Conservation (phyloP, 2,329 filamentous ascomycete species). For the Phoma herbarum region DNA sequence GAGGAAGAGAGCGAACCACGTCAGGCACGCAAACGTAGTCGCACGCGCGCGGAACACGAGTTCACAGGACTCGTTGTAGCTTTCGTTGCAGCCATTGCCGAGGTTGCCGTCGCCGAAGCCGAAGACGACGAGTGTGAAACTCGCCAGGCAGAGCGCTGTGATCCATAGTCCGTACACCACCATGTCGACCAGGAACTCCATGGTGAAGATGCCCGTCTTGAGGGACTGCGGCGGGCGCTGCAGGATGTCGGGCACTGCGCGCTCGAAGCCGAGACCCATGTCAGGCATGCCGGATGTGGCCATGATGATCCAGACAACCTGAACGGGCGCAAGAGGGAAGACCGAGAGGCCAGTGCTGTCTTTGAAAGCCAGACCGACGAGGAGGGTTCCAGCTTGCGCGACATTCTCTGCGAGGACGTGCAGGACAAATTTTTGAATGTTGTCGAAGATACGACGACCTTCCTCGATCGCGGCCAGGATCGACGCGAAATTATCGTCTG, state of each 20-base stretch:
- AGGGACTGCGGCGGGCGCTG: constrained; percentile 73
- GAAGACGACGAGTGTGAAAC: constrained; percentile 49
- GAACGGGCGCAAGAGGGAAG: constrained; percentile 83
- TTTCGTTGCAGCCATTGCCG: constrained; percentile 48
- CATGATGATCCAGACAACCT: constrained; percentile 96
- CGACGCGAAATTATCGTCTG: constrained; percentile 87
- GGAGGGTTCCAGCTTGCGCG: constrained; percentile 80
- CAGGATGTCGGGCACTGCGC: constrained; percentile 79
- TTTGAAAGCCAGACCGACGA: constrained; percentile 84
- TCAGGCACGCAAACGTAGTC: constrained; percentile 77
- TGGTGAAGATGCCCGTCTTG: constrained; percentile 51
- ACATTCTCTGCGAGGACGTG: constrained; percentile 81
- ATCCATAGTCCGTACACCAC: constrained; percentile 51
- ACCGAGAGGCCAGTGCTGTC: constrained; percentile 76
- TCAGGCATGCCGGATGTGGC: constrained; percentile 81
- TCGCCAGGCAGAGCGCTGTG: constrained; percentile 41
- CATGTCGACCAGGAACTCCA: constrained; percentile 52
- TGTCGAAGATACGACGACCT: constrained; percentile 85
- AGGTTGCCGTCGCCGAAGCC: constrained; percentile 47
- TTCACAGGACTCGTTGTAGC: constrained; percentile 44
- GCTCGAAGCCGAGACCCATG: constrained; percentile 85
- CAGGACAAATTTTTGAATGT: constrained; percentile 87
- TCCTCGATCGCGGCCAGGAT: constrained; percentile 86
- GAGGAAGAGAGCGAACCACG: constrained; percentile 78
- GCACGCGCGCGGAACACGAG: constrained; percentile 65